Percentiles rank a stretch among this genome's conserved stretches.
These are phyloP conservation scores for Rutidosis leptorrhynchoides DNA, from an alignment of 129 eudicot genomes.

Conservation along the genomic window DNA sequence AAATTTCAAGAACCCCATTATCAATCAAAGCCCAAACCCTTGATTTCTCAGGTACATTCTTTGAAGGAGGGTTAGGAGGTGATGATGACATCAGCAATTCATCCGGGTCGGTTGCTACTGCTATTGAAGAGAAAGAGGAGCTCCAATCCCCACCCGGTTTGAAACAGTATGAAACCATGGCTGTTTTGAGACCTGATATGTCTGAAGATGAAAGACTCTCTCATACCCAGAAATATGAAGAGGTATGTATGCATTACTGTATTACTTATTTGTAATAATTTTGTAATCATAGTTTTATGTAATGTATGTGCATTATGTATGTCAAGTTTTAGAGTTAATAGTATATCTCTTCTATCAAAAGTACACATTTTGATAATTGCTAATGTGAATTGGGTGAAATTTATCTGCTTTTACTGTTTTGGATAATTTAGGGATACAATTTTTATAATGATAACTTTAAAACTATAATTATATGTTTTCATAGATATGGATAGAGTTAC, in stretches of 20 bases:
- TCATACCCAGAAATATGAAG: slow-evolving; percentile 86
- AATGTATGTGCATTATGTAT: not conserved
- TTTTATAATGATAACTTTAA: not conserved
- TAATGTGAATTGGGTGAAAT: not conserved
- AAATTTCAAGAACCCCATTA: slow-evolving; percentile 17
- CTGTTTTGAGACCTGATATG: slow-evolving; percentile 81
- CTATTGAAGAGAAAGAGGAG: slow-evolving; percentile 75
- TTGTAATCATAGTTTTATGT: not conserved
- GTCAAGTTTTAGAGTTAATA: not conserved
- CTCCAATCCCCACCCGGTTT: slow-evolving; percentile 89
- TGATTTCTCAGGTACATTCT: slow-evolving; percentile 72
- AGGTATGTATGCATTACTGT: slow-evolving; percentile 51
- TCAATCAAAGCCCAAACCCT: slow-evolving; percentile 54
- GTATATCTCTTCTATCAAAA: not conserved
- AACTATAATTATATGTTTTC: slow-evolving; percentile 4
- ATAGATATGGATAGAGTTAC: slow-evolving; percentile 16
- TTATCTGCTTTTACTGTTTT: not conserved
- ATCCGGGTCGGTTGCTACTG: slow-evolving; percentile 42
- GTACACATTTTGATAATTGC: not conserved
- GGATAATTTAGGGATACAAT: not conserved
- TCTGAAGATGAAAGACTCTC: slow-evolving; percentile 88
- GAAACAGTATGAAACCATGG: slow-evolving; percentile 81
- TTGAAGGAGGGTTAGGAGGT: slow-evolving; percentile 67
- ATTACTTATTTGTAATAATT: not conserved
- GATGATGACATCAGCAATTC: slow-evolving; percentile 54